Evolutionary conservation across 116 monocot species (phyloP).

Genomic region (Zostera marina): DNA sequence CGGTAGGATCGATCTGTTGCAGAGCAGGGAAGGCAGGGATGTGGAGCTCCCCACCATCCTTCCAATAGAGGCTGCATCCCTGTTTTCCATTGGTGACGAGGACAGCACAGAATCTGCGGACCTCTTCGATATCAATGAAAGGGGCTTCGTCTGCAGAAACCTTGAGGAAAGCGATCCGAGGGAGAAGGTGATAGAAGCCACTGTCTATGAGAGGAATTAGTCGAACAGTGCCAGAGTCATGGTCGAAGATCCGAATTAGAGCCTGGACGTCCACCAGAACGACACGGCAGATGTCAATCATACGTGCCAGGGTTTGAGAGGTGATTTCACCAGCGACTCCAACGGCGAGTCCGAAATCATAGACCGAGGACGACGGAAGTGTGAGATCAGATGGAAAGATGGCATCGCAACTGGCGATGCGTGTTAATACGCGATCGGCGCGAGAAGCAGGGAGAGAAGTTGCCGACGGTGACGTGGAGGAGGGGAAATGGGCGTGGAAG

Average conservation of each 20-base stretch:
- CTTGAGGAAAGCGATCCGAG: conserved; percentile 62
- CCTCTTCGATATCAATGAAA: conserved; percentile 48
- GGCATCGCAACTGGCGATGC: conserved; percentile 61
- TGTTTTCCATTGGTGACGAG: conserved; percentile 68
- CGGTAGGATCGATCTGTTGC: conserved; percentile 66
- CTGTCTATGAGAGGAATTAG: conserved; percentile 35
- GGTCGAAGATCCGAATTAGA: conserved; percentile 60
- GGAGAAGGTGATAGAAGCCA: conserved; percentile 43
- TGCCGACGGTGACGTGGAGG: background rate
- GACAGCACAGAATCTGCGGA: conserved; percentile 52
- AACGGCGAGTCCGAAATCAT: conserved; percentile 65
- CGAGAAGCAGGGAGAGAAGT: conserved; percentile 1
- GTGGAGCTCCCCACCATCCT: conserved; percentile 28
- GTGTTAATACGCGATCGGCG: conserved; percentile 42
- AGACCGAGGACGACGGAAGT: conserved; percentile 4
- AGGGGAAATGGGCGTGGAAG: conserved; percentile 57
- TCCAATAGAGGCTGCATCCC: conserved; percentile 68
- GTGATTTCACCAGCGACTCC: conserved; percentile 79
- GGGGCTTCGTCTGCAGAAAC: conserved; percentile 81
- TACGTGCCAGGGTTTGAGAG: conserved; percentile 41
- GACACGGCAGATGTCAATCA: conserved; percentile 51
- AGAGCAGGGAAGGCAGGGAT: conserved; percentile 42
- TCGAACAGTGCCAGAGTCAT: conserved; percentile 36
- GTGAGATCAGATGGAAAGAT: conserved; percentile 56
- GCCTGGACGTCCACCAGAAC: conserved; percentile 81